Evolutionary conservation across 164 flowering plant genomes (phyloP).

Genomic region (Nymphaea thermarum): DNA sequence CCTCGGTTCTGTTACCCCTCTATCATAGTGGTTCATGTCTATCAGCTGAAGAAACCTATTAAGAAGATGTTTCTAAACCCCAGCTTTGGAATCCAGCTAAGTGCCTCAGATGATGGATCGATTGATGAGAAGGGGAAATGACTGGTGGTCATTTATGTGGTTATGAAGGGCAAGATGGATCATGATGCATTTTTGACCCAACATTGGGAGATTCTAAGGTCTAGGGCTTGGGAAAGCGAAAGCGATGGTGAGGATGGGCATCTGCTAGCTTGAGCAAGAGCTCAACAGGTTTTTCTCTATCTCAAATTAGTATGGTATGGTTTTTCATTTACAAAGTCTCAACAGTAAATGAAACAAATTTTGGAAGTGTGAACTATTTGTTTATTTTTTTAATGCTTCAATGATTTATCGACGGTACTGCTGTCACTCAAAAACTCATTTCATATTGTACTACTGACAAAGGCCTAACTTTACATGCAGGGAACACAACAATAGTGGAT

Average conservation of each 20-base stretch:
- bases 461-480: no score
- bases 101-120: conserved; percentile 17
- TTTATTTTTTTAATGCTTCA: no score
- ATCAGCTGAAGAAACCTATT: conserved; percentile 55
- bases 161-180: conserved; percentile 62
- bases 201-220: conserved; percentile 70
- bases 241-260: conserved; percentile 2
- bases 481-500: no score
- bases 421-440: no score
- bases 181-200: conserved; percentile 45
- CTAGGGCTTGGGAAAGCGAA: conserved; percentile 45
- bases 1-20: conserved; percentile 28
- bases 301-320: no score
- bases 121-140: conserved; percentile 20
- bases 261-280: conserved; percentile 19
- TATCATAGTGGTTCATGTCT: conserved; percentile 49
- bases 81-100: conserved; percentile 53
- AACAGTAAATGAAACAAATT: no score
- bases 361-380: no score
- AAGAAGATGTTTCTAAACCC: conserved; percentile 73
- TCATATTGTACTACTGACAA: no score
- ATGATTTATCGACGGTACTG: no score
- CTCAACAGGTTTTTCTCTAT: conserved; percentile 6
- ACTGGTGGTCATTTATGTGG: conserved; percentile 32
- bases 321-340: no score